A percentile compares a stretch with the other conserved stretches of the same genome.
These are phyloP conservation scores for Canna indica DNA, from an alignment of 176 grass and related monocot genomes.

Conservation along the genomic window DNA sequence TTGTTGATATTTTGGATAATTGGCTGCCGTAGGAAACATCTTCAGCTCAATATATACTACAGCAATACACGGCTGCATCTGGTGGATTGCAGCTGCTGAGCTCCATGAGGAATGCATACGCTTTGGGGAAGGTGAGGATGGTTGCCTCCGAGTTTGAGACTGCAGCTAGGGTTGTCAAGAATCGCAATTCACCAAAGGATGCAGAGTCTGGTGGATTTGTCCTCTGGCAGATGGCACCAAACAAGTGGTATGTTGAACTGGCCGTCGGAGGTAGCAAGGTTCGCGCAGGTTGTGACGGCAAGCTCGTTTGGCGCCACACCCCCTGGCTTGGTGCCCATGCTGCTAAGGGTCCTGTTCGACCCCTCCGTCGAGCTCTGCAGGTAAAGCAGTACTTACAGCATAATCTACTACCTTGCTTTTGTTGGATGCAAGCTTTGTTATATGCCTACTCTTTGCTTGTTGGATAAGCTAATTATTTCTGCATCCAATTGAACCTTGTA, in stretches of 20 bases:
- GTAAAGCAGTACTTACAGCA: not conserved
- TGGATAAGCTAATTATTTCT: not conserved
- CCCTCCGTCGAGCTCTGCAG: not conserved
- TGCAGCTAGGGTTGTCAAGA: not conserved
- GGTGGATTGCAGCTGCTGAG: slow-evolving; percentile 3
- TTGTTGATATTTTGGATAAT: not conserved
- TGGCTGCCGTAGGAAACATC: not conserved
- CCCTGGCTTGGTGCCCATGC: not conserved
- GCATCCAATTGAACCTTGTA: not conserved
- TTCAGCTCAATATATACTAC: not conserved
- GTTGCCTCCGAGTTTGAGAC: not conserved
- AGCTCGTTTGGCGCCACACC: slow-evolving; percentile 2
- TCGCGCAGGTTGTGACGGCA: not conserved
- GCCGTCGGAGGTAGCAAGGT: not conserved
- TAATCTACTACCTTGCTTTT: not conserved
- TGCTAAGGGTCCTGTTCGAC: not conserved
- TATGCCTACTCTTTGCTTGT: not conserved
- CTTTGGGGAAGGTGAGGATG: not conserved
- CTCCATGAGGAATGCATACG: not conserved
- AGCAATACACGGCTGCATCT: not conserved
- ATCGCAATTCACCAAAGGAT: not conserved
- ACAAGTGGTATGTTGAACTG: not conserved
- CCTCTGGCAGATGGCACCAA: not conserved
- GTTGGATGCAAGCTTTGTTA: not conserved
- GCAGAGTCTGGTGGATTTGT: slow-evolving; percentile 2